Evolutionary conservation across 2,329 filamentous ascomycete species (phyloP).

Genomic region (Amylocarpus encephaloides): DNA sequence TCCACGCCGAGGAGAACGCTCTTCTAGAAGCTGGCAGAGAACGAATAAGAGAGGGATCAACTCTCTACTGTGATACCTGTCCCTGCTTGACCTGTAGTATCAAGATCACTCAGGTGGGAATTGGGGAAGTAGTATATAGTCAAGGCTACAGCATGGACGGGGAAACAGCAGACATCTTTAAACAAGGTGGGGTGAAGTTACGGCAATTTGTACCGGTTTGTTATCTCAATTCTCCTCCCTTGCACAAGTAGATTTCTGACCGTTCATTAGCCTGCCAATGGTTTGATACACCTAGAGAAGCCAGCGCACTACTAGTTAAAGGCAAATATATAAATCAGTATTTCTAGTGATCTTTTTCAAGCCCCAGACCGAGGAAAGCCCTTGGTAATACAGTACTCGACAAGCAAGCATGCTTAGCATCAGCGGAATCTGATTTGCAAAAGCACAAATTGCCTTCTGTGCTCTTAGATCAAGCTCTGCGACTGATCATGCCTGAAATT

Average conservation of each 20-base stretch:
- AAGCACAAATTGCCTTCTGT: too few species aligned
- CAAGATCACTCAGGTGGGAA: conserved; percentile 96
- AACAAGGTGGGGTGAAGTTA: conserved; percentile 74
- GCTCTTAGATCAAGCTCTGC: too few species aligned
- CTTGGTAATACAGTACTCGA: too few species aligned
- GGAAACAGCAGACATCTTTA: conserved; percentile 74
- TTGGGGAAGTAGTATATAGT: conserved; percentile 90
- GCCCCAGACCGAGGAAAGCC: not conserved
- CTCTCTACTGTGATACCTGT: conserved; percentile 92
- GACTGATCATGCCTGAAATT: too few species aligned
- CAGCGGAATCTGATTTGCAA: too few species aligned
- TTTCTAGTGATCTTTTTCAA: not conserved
- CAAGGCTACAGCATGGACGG: conserved; percentile 93
- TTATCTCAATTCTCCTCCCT: conserved; percentile 22
- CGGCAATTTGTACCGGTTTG: conserved; percentile 82
- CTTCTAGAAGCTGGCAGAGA: conserved; percentile 90
- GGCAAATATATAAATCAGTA: not conserved
- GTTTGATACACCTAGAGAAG: conserved; percentile 55
- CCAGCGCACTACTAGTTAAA: conserved; percentile 14
- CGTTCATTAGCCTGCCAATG: conserved; percentile 50
- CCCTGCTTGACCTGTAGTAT: conserved; percentile 97
- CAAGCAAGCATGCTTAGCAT: too few species aligned
- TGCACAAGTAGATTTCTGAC: conserved; percentile 13
- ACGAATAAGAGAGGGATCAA: conserved; percentile 72
- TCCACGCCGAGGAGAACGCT: conserved; percentile 98